Evolutionary conservation across 345 rosid genomes (phyloP).

Genomic region (Ceriops tagal): DNA sequence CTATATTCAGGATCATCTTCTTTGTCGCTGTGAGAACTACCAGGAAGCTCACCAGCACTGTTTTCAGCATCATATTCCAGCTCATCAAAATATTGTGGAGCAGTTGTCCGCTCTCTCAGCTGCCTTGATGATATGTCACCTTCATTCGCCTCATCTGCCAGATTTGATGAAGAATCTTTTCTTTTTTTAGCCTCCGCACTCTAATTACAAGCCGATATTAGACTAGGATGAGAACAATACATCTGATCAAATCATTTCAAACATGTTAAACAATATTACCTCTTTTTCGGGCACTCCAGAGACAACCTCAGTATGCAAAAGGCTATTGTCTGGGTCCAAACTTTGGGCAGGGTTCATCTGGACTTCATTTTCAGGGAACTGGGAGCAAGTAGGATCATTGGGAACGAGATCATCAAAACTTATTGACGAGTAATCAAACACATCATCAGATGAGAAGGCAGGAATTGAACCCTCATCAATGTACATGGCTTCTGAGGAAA

Average conservation of each 20-base stretch:
- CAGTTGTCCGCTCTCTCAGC: conserved; percentile 28
- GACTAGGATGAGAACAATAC: conserved; percentile 1
- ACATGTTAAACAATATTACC: conserved; percentile 33
- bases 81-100: conserved; percentile 33
- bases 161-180: conserved; percentile 22
- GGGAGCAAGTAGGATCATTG: conserved; percentile 22
- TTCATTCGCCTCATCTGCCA: conserved; percentile 15
- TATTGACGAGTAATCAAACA: conserved; percentile 34
- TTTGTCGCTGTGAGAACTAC: conserved; percentile 22
- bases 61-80: conserved; percentile 34
- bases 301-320: conserved; percentile 26
- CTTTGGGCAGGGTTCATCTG: conserved; percentile 19
- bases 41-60: conserved; percentile 26
- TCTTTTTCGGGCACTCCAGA: conserved; percentile 27
- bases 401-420: conserved; percentile 24
- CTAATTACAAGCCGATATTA: conserved; percentile 17
- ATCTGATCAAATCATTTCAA: not conserved
- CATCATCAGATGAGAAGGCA: conserved; percentile 33
- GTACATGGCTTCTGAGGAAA: conserved; percentile 28
- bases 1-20: conserved; percentile 24
- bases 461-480: conserved; percentile 34
- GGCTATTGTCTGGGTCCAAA: conserved; percentile 14
- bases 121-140: conserved; percentile 30
- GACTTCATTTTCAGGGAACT: conserved; percentile 27
- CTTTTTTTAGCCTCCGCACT: conserved; percentile 15